Evolutionary conservation across 331 rosid genomes (phyloP).

Genomic region (Spiraea crenata): DNA sequence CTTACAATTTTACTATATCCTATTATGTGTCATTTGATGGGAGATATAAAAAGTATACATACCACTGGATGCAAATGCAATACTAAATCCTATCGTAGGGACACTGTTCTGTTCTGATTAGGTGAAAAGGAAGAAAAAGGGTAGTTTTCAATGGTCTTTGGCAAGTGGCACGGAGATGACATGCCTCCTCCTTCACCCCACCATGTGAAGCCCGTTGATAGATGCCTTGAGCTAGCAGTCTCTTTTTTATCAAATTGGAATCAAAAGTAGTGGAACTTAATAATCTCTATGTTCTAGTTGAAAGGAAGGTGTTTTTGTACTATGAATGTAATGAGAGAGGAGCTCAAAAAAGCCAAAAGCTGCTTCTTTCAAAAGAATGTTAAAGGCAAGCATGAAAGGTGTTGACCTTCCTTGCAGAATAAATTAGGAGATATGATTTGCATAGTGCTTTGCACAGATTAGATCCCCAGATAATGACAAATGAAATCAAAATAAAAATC

Average conservation of each 20-base stretch:
- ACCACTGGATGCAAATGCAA: too few relatives aligned
- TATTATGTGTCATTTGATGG: too few relatives aligned
- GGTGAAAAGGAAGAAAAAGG: slow-evolving; percentile 36
- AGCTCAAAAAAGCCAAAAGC: slow-evolving; percentile 32
- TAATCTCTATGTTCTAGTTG: slow-evolving; percentile 15
- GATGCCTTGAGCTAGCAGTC: slow-evolving; percentile 42
- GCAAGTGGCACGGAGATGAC: slow-evolving; percentile 30
- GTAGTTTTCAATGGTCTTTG: slow-evolving; percentile 40
- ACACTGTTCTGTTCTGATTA: slow-evolving; percentile 32
- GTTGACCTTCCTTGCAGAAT: slow-evolving; percentile 27
- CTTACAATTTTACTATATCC: too few relatives aligned
- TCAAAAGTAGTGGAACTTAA: slow-evolving; percentile 22
- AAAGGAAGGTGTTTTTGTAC: slow-evolving; percentile 12
- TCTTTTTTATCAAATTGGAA: slow-evolving; percentile 33
- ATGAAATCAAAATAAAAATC: slow-evolving; percentile 17
- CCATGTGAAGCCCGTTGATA: slow-evolving; percentile 64
- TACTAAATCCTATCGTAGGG: background rate
- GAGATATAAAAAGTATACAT: too few relatives aligned
- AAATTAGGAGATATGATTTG: background rate
- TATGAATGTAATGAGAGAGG: slow-evolving; percentile 1
- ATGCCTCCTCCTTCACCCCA: slow-evolving; percentile 36
- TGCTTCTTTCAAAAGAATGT: slow-evolving; percentile 30
- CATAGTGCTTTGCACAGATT: slow-evolving; percentile 1
- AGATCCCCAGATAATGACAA: slow-evolving; percentile 31
- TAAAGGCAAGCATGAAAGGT: slow-evolving; percentile 21